phyloP scores from a whole-genome alignment of 345 rosid species.

The Dovyalis caffra region DNA sequence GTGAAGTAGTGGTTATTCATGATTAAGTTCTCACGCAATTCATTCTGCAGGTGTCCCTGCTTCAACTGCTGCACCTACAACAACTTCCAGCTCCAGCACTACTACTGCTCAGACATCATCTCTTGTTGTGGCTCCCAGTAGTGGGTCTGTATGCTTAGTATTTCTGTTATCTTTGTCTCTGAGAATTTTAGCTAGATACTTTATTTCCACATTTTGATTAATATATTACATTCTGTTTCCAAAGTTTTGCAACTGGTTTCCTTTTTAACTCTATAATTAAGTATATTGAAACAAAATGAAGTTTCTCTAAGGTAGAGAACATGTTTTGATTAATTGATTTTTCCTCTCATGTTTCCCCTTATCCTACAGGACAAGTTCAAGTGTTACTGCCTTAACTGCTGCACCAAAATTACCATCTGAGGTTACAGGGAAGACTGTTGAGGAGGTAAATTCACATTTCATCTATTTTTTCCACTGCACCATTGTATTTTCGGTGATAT shows the following conservation, averaged over 20 bases:
- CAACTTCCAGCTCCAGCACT: conserved; percentile 45
- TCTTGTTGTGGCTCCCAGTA: conserved; percentile 63
- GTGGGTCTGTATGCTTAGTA: conserved; percentile 59
- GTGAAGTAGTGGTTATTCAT: too few relatives aligned
- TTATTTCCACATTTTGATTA: background rate
- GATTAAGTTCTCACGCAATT: background rate
- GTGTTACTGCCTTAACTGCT: conserved; percentile 46
- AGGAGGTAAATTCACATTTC: conserved; percentile 60
- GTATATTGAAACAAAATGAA: background rate
- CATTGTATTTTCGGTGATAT: background rate
- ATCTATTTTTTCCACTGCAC: background rate
- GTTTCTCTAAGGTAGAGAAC: background rate
- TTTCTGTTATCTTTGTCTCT: background rate
- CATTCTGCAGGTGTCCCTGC: conserved; percentile 47
- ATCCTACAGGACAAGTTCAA: conserved; percentile 52
- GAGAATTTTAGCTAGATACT: background rate
- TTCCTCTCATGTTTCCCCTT: conserved; percentile 7
- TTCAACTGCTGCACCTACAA: conserved; percentile 50
- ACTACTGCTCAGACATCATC: conserved; percentile 48
- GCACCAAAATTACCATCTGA: conserved; percentile 83
- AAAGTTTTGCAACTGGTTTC: too few relatives aligned
- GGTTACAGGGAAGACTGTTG: conserved; percentile 87
- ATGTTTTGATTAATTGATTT: background rate
- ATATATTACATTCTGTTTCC: background rate
- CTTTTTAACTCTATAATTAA: background rate